Base-by-base conservation (phyloP, 495 filamentous ascomycete genomes). In the Immersiella caudata region DNA sequence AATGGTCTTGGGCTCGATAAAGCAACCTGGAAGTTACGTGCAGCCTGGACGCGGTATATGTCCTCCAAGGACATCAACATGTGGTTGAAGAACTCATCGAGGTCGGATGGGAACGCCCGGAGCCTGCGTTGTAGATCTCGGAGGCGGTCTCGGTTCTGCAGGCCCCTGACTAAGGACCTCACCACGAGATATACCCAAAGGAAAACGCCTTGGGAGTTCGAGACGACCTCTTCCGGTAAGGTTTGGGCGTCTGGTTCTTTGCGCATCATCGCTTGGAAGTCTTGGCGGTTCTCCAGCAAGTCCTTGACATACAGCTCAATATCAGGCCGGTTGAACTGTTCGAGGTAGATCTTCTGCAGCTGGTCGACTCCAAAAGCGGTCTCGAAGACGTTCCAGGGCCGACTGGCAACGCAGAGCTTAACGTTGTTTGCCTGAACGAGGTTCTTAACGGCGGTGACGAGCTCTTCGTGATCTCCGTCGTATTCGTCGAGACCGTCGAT, bases 351-450 rank as follows among this genome's bases (percentile, higher is more conserved):
- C 27, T 68, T 54, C 12, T 58, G 27, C 0, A 50, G 3, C 16
- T 5, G 3, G 12, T 61, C 50, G 6, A 50, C 20, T 0, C 71
- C 73, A 51, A 85, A 84, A 0, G 70, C 72, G 57, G 81, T 72
- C 22, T 78, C 68, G 64, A 86, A 86, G 0, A 73, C 71, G 26
- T 76, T 75, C 79, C 78, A 84, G 0, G 82, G 81, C 0, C 84
- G 76, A 66, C 85, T 86, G 18, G 84, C 82, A 2, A 84, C 65
- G 64, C 85, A 87, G 7, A 81, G 18, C 60, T 85, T 86, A 61
- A 85, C n/a, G n/a, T n/a, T 66, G 64, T 80, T 68, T 0, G 60
- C 11, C 16, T 55, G 65, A 6, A 24, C 24, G 0, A 75, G 18
- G 2, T 51, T 20, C 0, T 22, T 3, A 0, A 74, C 3, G 0